Evolutionary conservation across 768 basidiomycete genomes (phyloP).

Genomic region (Rhodotorula kratochvilovae): DNA sequence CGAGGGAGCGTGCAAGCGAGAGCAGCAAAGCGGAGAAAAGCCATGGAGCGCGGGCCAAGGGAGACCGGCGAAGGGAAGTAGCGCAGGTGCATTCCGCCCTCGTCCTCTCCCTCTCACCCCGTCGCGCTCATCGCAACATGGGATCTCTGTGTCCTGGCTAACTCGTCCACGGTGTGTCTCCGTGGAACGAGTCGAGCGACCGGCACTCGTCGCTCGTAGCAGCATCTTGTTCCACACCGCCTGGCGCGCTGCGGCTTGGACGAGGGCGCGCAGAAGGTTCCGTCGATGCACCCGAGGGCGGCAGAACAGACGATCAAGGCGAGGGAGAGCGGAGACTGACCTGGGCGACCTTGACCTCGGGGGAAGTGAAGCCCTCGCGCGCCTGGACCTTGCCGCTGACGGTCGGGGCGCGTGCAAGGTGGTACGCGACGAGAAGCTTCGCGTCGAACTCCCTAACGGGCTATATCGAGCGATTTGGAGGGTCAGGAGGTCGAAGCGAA

Average conservation of each 20-base stretch:
- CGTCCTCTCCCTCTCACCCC: too few relatives aligned
- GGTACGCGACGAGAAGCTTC: slow-evolving; percentile 94
- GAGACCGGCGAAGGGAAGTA: too few relatives aligned
- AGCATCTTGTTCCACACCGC: not conserved
- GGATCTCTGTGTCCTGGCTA: too few relatives aligned
- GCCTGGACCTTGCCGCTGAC: slow-evolving; percentile 58
- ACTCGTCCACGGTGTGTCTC: too few relatives aligned
- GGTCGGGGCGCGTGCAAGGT: slow-evolving; percentile 83
- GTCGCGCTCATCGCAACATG: too few relatives aligned
- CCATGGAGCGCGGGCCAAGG: too few relatives aligned
- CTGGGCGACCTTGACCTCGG: slow-evolving; percentile 69
- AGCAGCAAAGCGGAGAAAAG: too few relatives aligned
- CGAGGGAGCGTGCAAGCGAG: too few relatives aligned
- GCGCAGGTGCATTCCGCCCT: too few relatives aligned
- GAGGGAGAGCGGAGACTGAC: slow-evolving; percentile 30
- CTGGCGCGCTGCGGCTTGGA: too few relatives aligned
- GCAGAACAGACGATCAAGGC: not conserved
- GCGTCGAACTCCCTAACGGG: slow-evolving; percentile 96
- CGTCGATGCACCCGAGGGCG: not conserved
- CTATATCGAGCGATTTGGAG: slow-evolving; percentile 46
- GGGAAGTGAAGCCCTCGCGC: slow-evolving; percentile 60
- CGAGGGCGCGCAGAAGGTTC: not conserved
- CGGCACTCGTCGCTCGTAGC: not conserved
- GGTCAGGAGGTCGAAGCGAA: too few relatives aligned
- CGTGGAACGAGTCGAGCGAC: not conserved